Evolutionary conservation across 192 early-diverging fungal genomes (phyloP).

Genomic region (Coemansia reversa): DNA sequence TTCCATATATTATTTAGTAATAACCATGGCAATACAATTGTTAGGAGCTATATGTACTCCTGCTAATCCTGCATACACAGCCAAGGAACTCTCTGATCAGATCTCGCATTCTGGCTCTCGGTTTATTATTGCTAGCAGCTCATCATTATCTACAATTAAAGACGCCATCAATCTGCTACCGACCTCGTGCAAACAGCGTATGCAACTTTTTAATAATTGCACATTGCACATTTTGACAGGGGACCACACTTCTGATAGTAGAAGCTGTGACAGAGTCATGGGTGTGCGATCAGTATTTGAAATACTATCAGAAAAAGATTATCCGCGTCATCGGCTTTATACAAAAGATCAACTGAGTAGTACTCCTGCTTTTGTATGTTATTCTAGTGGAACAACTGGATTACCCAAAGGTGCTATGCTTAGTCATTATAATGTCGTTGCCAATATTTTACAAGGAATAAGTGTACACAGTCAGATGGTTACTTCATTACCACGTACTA

Average conservation of each 20-base stretch:
- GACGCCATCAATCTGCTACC: not conserved
- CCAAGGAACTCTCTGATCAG: conserved; percentile 71
- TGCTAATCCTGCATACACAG: conserved; percentile 77
- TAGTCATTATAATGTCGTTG: conserved; percentile 67
- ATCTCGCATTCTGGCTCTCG: conserved; percentile 66
- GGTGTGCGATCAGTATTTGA: conserved; percentile 10
- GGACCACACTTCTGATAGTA: too few species aligned
- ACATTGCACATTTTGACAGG: too few species aligned
- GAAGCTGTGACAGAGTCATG: not conserved
- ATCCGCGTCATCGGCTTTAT: not conserved
- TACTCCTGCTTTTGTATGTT: conserved; percentile 58
- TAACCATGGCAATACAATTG: conserved; percentile 58
- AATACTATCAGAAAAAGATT: not conserved
- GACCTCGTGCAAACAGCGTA: not conserved
- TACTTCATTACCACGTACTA: conserved; percentile 1
- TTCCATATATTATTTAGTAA: conserved; percentile 62
- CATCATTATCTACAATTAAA: not conserved
- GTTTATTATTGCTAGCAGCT: conserved; percentile 57
- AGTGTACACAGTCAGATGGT: not conserved
- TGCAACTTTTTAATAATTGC: too few species aligned
- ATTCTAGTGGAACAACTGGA: conserved; percentile 70
- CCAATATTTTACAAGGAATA: conserved; percentile 56
- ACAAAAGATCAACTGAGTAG: not conserved
- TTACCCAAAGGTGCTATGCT: conserved; percentile 63
- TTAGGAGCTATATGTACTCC: conserved; percentile 64